These are phyloP conservation scores for Chaetomium tenue DNA, from an alignment of 495 filamentous ascomycete genomes.

Conservation along the genomic window DNA sequence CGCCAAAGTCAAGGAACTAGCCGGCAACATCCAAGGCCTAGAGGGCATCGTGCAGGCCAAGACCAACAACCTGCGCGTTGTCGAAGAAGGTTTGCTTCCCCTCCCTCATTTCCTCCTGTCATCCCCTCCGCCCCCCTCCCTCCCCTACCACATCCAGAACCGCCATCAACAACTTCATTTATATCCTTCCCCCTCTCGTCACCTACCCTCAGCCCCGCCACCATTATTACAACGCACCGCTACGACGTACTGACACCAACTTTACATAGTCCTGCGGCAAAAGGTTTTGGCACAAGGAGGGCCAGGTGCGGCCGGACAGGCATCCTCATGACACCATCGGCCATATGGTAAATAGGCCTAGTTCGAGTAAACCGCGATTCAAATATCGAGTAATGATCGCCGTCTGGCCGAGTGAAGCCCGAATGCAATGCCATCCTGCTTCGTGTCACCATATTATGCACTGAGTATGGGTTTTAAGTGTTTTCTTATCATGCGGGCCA, in stretches of 20 bases:
- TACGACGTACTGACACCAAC: constrained; percentile 6
- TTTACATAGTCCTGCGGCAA: constrained; percentile 53
- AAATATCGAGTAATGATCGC: too few relatives aligned
- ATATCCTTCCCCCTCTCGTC: too few relatives aligned
- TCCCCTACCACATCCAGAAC: neutral
- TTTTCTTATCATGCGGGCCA: constrained; percentile 2
- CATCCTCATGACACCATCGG: constrained; percentile 24
- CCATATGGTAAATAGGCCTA: neutral
- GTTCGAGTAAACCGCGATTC: too few relatives aligned
- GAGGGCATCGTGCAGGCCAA: constrained; percentile 85
- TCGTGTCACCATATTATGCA: neutral
- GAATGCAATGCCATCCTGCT: neutral
- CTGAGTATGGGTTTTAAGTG: neutral
- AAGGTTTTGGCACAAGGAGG: constrained; percentile 47
- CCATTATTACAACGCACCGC: too few relatives aligned
- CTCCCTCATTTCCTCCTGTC: neutral
- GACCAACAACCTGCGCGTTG: constrained; percentile 74
- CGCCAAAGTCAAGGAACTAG: constrained; percentile 76
- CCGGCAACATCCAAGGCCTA: constrained; percentile 73
- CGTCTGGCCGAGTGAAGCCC: neutral
- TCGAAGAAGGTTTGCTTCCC: constrained; percentile 73
- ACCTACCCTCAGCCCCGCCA: too few relatives aligned
- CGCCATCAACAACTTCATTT: neutral
- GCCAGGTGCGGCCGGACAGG: constrained; percentile 15
- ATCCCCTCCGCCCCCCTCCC: neutral